A percentile compares a stretch with the other conserved stretches of the same genome.
Evolutionary conservation across 2,329 filamentous ascomycete species (phyloP).

Genomic region (Chaetomiaceae sp.): DNA sequence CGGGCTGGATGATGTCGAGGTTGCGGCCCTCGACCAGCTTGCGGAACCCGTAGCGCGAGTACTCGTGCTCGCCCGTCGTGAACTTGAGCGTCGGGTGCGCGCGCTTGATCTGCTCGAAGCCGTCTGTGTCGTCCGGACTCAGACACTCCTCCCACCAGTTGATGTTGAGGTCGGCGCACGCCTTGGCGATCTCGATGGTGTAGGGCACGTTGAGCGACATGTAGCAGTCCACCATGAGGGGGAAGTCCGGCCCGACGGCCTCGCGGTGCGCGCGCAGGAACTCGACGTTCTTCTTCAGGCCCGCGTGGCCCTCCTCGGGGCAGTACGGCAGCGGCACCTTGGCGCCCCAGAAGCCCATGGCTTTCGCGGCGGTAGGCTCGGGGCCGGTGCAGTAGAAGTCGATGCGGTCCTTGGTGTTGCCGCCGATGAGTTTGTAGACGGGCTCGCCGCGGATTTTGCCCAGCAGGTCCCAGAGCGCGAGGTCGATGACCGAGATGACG

Average conservation of each 20-base stretch:
- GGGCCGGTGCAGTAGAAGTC: conserved; percentile 95
- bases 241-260: conserved; percentile 82
- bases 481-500: conserved; percentile 89
- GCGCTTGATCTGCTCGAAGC: conserved; percentile 83
- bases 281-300: conserved; percentile 83
- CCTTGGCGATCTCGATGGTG: conserved; percentile 85
- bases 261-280: conserved; percentile 82
- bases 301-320: conserved; percentile 77
- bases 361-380: conserved; percentile 72
- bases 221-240: conserved; percentile 93
- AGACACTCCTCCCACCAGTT: conserved; percentile 98
- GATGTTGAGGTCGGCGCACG: conserved; percentile 77
- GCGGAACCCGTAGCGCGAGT: conserved; percentile 89
- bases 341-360: conserved; percentile 84
- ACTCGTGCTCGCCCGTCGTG: conserved; percentile 94
- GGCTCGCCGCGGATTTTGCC: conserved; percentile 90
- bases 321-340: conserved; percentile 90
- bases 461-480: conserved; percentile 87
- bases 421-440: conserved; percentile 91
- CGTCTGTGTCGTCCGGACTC: conserved; percentile 86
- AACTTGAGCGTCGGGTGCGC: conserved; percentile 89
- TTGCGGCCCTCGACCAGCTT: conserved; percentile 90
- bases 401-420: conserved; percentile 76
- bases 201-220: conserved; percentile 93
- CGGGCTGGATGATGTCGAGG: conserved; percentile 89